These are phyloP conservation scores for Kregervanrija fluxuum DNA, from an alignment of 805 yeast species.

Conservation along the genomic window DNA sequence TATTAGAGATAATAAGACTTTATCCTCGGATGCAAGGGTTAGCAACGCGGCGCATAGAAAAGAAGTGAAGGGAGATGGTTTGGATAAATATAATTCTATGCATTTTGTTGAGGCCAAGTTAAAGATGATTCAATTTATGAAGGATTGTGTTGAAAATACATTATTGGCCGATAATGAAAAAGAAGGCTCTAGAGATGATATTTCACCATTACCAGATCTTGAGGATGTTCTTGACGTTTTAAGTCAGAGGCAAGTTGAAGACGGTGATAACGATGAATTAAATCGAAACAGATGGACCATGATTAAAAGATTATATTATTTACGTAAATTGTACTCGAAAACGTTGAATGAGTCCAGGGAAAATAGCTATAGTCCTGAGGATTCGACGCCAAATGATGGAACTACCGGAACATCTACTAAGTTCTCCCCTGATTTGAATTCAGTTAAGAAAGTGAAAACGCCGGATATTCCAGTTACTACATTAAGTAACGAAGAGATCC, in stretches of 20 bases:
- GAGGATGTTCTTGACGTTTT: slow-evolving; percentile 53
- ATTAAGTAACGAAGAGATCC: slow-evolving; percentile 36
- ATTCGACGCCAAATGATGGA: slow-evolving; percentile 1
- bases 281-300: slow-evolving; percentile 62
- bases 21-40: slow-evolving; percentile 77
- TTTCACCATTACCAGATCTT: slow-evolving; percentile 36
- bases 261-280: slow-evolving; percentile 24
- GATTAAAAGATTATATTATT: slow-evolving; percentile 61
- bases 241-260: slow-evolving; percentile 31
- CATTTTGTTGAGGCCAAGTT: slow-evolving; percentile 42
- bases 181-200: slow-evolving; percentile 29
- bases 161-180: slow-evolving; percentile 28
- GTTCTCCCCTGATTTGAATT: slow-evolving; percentile 5
- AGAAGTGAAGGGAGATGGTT: slow-evolving; percentile 75
- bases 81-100: slow-evolving; percentile 50
- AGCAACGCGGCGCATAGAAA: slow-evolving; percentile 54
- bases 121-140: slow-evolving; percentile 48
- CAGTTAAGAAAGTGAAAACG: slow-evolving; percentile 8
- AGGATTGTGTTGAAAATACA: slow-evolving; percentile 40
- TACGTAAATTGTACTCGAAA: slow-evolving; percentile 59
- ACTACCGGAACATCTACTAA: slow-evolving; percentile 9
- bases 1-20: slow-evolving; percentile 72
- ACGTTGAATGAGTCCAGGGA: slow-evolving; percentile 2
- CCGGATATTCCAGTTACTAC: slow-evolving; percentile 26
- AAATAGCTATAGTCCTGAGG: slow-evolving; percentile 1